These are phyloP conservation scores for Citrus mangshanensis DNA, from an alignment of 345 rosid species.

Conservation along the genomic window DNA sequence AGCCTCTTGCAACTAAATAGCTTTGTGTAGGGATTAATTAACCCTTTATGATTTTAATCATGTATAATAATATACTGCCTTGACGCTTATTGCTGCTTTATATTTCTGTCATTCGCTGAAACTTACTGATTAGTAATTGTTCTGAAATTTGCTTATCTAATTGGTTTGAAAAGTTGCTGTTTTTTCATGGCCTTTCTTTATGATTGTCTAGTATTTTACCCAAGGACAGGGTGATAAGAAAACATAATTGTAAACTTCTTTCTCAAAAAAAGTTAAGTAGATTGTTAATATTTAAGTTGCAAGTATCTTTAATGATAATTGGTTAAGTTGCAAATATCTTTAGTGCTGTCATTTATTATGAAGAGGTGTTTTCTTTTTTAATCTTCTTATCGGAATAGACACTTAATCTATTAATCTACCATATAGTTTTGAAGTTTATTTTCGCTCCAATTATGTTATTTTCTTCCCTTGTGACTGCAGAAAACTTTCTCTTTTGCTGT, in stretches of 20 bases:
- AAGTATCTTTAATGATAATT: background rate
- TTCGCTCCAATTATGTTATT: constrained; percentile 9
- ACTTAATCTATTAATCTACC: background rate
- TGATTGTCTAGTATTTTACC: background rate
- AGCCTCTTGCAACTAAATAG: background rate
- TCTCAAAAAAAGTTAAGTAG: too few relatives aligned
- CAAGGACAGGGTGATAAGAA: background rate
- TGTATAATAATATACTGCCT: background rate
- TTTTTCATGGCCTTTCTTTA: background rate
- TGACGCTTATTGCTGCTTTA: background rate
- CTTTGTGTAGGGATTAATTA: background rate
- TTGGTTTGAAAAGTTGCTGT: constrained; percentile 1
- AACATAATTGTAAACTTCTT: background rate
- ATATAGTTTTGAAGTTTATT: constrained; percentile 14
- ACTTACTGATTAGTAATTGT: background rate
- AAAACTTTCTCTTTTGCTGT: constrained; percentile 88
- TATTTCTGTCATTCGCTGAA: background rate
- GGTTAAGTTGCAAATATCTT: background rate
- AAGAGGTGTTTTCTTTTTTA: background rate
- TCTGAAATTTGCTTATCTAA: background rate
- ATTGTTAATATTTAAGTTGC: background rate
- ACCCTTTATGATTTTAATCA: background rate
- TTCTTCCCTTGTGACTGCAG: constrained; percentile 46
- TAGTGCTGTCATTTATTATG: background rate
- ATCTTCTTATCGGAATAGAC: background rate